Conservation (phyloP, 2,329 filamentous ascomycete genomes). For the Pseudogymnoascus sp. region DNA sequence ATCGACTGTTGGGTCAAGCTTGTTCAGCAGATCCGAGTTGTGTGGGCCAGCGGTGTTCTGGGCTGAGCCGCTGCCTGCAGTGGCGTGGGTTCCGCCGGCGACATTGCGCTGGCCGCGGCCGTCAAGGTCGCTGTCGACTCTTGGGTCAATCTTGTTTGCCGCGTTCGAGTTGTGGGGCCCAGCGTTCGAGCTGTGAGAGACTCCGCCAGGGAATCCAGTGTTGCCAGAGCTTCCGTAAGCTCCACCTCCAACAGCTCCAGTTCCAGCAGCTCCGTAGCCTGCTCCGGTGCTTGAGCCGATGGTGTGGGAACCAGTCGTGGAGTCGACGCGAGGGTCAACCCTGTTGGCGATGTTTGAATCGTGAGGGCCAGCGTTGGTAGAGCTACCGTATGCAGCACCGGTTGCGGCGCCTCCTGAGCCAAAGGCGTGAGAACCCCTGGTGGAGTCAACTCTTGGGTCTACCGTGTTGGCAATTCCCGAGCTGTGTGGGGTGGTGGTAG, state of each 20-base stretch:
- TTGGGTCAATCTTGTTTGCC: slow-evolving; percentile 44
- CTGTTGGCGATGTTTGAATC: slow-evolving; percentile 34
- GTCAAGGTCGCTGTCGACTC: slow-evolving; percentile 46
- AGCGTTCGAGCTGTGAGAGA: slow-evolving; percentile 28
- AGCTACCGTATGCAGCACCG: neutral
- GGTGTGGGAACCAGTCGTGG: slow-evolving; percentile 36
- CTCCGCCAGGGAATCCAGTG: slow-evolving; percentile 14
- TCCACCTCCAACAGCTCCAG: slow-evolving; percentile 7
- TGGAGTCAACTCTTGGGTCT: slow-evolving; percentile 48
- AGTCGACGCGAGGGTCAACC: slow-evolving; percentile 46
- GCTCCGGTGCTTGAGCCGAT: slow-evolving; percentile 4
- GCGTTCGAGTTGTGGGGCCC: slow-evolving; percentile 30
- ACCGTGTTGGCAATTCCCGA: slow-evolving; percentile 35
- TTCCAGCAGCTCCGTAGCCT: slow-evolving; percentile 15
- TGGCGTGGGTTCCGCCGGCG: slow-evolving; percentile 22
- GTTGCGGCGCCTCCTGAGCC: neutral
- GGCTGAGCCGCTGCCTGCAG: slow-evolving; percentile 29
- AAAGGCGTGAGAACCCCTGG: slow-evolving; percentile 31
- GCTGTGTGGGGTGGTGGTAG: slow-evolving; percentile 19
- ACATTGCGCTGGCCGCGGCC: slow-evolving; percentile 31
- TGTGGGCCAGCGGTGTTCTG: slow-evolving; percentile 45
- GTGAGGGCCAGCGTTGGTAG: slow-evolving; percentile 29
- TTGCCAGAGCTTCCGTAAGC: slow-evolving; percentile 11
- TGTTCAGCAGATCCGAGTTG: slow-evolving; percentile 47
- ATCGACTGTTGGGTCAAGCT: slow-evolving; percentile 39